A percentile compares a stretch with the other conserved stretches of the same genome.
phyloP scores from a whole-genome alignment of 2,329 filamentous ascomycete genomes.

The Phaeosphaeria sp. region DNA sequence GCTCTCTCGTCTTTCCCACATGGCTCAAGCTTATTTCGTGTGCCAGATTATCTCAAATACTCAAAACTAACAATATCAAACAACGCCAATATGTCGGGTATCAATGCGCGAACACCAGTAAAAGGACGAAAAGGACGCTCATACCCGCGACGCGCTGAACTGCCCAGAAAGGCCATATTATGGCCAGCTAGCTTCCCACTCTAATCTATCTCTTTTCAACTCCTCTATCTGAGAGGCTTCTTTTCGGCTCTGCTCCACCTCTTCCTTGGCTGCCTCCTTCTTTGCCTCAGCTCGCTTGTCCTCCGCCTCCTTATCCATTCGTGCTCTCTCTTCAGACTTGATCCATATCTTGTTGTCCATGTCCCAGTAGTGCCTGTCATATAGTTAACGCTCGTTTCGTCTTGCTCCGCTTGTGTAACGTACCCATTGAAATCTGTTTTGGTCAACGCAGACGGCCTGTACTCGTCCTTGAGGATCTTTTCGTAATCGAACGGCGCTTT shows the following conservation, averaged over 20 bases:
- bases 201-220: constrained; percentile 17
- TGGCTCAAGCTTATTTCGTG: not conserved
- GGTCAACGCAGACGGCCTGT: constrained; percentile 66
- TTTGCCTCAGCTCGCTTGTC: constrained; percentile 18
- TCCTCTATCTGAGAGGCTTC: not conserved
- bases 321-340: constrained; percentile 41
- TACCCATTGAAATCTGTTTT: constrained; percentile 69
- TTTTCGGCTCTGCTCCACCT: constrained; percentile 1
- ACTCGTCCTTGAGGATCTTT: constrained; percentile 70
- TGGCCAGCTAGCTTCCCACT: constrained; percentile 26
- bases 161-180: constrained; percentile 4
- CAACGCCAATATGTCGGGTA: not conserved
- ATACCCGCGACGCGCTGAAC: not conserved
- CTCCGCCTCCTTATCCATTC: constrained; percentile 18
- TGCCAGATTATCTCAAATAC: not conserved
- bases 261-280: constrained; percentile 17
- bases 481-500: constrained; percentile 74
- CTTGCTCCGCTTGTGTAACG: not conserved
- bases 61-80: not conserved
- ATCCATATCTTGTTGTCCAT: constrained; percentile 67
- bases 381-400: constrained; percentile 8
- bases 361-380: constrained; percentile 66
- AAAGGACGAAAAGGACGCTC: not conserved
- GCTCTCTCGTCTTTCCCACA: not conserved
- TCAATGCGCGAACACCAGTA: not conserved